phyloP scores from a whole-genome alignment of 176 grass and related monocot species.

The Musa acuminata region DNA sequence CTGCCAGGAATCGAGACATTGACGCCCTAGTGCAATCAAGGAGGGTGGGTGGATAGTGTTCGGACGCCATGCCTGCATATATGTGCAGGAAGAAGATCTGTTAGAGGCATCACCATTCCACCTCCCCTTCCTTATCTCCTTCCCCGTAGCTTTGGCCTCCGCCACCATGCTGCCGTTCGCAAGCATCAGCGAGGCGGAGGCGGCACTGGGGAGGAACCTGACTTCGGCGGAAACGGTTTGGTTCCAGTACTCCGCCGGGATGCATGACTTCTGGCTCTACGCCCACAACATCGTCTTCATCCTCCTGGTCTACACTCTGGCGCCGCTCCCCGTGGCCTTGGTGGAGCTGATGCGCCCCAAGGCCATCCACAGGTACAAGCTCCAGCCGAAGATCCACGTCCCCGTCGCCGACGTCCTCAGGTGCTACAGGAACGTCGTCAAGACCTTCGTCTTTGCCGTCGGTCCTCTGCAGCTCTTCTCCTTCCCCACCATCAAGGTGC shows the following conservation, averaged over 20 bases:
- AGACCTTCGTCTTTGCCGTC: constrained; percentile 50
- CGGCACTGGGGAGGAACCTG: constrained; percentile 56
- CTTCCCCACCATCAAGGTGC: constrained; percentile 71
- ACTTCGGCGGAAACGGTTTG: constrained; percentile 42
- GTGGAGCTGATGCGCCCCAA: constrained; percentile 49
- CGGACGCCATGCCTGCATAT: no score
- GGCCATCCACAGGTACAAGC: constrained; percentile 45
- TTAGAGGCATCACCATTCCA: no score
- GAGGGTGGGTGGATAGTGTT: no score
- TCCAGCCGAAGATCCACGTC: constrained; percentile 60
- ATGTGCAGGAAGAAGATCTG: no score
- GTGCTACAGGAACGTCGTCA: constrained; percentile 62
- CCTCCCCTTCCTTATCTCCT: no score
- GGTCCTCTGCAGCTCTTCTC: constrained; percentile 57
- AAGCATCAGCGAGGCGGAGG: constrained; percentile 52
- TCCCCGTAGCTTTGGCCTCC: neutral
- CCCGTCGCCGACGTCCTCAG: constrained; percentile 32
- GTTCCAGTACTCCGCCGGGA: constrained; percentile 47
- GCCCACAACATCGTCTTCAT: constrained; percentile 67
- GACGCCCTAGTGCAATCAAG: no score
- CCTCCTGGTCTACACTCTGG: constrained; percentile 57
- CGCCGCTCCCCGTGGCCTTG: constrained; percentile 67
- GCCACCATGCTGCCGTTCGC: constrained; percentile 57
- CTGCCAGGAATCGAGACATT: no score
- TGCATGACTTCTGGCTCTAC: constrained; percentile 61